Conservation (phyloP, 441 rosid species). For the Mallotus japonicus region DNA sequence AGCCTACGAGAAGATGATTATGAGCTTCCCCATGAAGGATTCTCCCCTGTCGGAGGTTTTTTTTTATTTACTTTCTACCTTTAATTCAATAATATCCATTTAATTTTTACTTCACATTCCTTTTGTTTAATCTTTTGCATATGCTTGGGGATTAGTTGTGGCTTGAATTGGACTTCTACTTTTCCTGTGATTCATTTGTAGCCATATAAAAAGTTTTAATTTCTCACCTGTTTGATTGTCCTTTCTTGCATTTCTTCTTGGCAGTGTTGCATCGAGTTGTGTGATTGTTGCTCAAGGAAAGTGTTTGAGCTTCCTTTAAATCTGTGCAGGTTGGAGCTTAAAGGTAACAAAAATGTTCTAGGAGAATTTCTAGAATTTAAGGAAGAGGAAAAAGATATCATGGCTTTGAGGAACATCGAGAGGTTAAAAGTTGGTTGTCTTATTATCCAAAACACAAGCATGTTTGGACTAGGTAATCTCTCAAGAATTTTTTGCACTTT, state of each 20-base stretch:
- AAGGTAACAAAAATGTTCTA: slow-evolving; percentile 54
- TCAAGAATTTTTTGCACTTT: slow-evolving; percentile 11
- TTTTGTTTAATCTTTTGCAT: no score
- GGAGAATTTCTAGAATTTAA: slow-evolving; percentile 80
- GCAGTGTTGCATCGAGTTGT: neutral
- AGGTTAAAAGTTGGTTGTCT: slow-evolving; percentile 26
- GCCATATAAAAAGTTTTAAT: no score
- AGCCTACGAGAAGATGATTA: no score
- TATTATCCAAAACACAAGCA: slow-evolving; percentile 74
- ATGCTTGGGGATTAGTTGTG: no score
- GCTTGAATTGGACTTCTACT: no score
- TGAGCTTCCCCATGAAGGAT: no score
- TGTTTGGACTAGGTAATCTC: slow-evolving; percentile 83
- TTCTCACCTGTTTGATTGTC: neutral
- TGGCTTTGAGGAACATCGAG: slow-evolving; percentile 50
- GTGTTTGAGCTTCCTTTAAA: neutral
- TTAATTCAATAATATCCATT: no score
- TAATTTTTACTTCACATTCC: no score
- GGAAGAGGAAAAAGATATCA: slow-evolving; percentile 65
- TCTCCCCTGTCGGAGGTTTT: no score
- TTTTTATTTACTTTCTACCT: no score
- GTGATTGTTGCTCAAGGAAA: neutral
- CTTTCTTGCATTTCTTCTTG: neutral
- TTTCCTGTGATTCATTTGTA: no score
- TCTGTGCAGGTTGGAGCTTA: slow-evolving; percentile 71